Evolutionary conservation across 345 rosid species (phyloP), one percentile per base, ranked within the genome.

Genomic region (Eutrema japonicum): DNA sequence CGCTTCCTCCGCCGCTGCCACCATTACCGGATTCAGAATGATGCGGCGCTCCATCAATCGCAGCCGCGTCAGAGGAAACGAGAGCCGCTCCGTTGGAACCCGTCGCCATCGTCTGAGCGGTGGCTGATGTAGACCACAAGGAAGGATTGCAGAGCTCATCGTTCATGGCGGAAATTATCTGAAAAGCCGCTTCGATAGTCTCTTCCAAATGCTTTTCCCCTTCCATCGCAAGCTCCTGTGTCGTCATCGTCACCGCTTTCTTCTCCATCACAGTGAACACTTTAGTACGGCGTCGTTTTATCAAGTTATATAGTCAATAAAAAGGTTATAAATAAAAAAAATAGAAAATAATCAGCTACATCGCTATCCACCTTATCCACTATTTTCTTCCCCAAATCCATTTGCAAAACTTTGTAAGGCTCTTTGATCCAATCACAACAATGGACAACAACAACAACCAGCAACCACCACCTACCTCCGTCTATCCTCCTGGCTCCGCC

Each of bases 71-170:
- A 47, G 45, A 32, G 9, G 87, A 68, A 49, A 81, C 62, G 48
- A 81, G 43, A 42, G 79, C 66, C 13, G 81, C 2, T 10, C 82
- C 82, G 50, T 81, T 66, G 55, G 76, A 36, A 1, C 79, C 37
- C n/a, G 76, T 37, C 42, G 78, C 18, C 29, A 73, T 73, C 27
- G 70, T 35, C 14, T 59, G 30, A 10, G 64, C 0, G 4, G 80
- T 35, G 50, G 87, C 42, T 45, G 85, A 61, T 33, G 90, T 82
- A 54, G 95, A 82, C 99, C 99, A 95, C 33, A 92, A 74, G 52
- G 88, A 58, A 2, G 96, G 91, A 64, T 90, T 92, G 77, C 98
- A 92, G 42, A 96, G 97, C 88, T 92, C 98, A 70, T 92, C 95
- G 78, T 92, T 92, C 93, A 90, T 92, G 74, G 96, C 86, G 45